Percentiles rank a stretch among this genome's conserved stretches.
These are phyloP conservation scores for Phytophthora cryptogea DNA, from an alignment of 352 stramenopile genomes.

Conservation along the genomic window DNA sequence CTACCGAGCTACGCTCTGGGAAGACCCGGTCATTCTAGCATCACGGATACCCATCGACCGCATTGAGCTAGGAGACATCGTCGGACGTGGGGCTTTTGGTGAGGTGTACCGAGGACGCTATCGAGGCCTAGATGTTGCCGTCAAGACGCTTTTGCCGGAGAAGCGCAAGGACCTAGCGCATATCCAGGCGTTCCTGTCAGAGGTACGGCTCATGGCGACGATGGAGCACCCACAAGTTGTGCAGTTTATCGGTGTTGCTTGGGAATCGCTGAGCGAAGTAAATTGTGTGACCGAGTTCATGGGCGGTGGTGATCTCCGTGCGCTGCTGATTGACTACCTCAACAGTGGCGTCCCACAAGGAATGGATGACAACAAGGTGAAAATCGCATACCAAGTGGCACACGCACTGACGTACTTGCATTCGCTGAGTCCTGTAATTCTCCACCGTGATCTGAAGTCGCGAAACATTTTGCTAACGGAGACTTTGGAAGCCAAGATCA, in stretches of 20 bases:
- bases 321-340: constrained; percentile 37
- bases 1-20: constrained; percentile 29
- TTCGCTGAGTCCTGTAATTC: constrained; percentile 28
- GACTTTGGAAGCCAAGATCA: constrained; percentile 49
- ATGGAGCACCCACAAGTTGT: constrained; percentile 61
- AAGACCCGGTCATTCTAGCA: constrained; percentile 25
- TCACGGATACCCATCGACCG: constrained; percentile 39
- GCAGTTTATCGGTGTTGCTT: constrained; percentile 57
- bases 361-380: constrained; percentile 36
- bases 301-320: constrained; percentile 47
- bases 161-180: constrained; percentile 43
- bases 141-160: constrained; percentile 46
- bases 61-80: constrained; percentile 23
- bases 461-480: constrained; percentile 62
- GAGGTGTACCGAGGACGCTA: constrained; percentile 42
- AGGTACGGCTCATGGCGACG: constrained; percentile 47
- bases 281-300: constrained; percentile 59
- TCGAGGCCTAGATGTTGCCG: constrained; percentile 37
- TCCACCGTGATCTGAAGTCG: constrained; percentile 70
- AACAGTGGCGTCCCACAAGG: constrained; percentile 19
- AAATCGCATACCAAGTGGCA: constrained; percentile 41
- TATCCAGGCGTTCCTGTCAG: constrained; percentile 45
- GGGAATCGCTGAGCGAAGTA: constrained; percentile 54
- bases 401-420: constrained; percentile 43
- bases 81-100: constrained; percentile 38